Percentiles rank a stretch among this genome's conserved stretches.
phyloP scores from a whole-genome alignment of 495 filamentous ascomycete species.

The Schizothecium vesticola region DNA sequence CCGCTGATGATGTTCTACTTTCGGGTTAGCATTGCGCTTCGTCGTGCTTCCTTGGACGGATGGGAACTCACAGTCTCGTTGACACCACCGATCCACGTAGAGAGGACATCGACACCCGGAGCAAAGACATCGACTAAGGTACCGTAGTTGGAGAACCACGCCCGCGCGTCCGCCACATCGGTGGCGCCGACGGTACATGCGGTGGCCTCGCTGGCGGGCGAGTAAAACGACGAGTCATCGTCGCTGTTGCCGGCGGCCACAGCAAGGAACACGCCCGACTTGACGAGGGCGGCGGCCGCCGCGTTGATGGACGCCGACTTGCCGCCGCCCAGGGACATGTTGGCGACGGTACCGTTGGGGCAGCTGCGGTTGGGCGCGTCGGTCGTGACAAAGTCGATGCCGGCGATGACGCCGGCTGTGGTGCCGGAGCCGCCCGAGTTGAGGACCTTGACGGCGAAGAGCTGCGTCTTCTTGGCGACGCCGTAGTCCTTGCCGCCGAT shows the following conservation, averaged over 20 bases:
- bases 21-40: not conserved
- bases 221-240: conserved; percentile 39
- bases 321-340: conserved; percentile 50
- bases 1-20: conserved; percentile 55
- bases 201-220: conserved; percentile 49
- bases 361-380: conserved; percentile 30
- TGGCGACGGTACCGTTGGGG: conserved; percentile 36
- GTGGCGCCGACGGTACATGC: conserved; percentile 58
- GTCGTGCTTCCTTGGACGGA: not conserved
- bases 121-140: conserved; percentile 55
- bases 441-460: conserved; percentile 67
- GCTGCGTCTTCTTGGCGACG: conserved; percentile 57
- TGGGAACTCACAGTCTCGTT: conserved; percentile 36
- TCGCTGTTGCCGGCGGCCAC: conserved; percentile 51
- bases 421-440: conserved; percentile 40
- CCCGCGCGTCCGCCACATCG: conserved; percentile 38
- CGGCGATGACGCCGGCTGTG: conserved; percentile 36
- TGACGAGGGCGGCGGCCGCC: conserved; percentile 44
- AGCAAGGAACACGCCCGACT: conserved; percentile 45
- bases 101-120: conserved; percentile 51
- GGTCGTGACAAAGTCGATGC: conserved; percentile 41
- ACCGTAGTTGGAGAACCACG: conserved; percentile 62
- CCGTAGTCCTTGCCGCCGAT: conserved; percentile 57
- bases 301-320: conserved; percentile 48
- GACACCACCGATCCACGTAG: conserved; percentile 49